Evolutionary conservation across 345 rosid genomes (phyloP).

Genomic region (Melaleuca quinquenervia): DNA sequence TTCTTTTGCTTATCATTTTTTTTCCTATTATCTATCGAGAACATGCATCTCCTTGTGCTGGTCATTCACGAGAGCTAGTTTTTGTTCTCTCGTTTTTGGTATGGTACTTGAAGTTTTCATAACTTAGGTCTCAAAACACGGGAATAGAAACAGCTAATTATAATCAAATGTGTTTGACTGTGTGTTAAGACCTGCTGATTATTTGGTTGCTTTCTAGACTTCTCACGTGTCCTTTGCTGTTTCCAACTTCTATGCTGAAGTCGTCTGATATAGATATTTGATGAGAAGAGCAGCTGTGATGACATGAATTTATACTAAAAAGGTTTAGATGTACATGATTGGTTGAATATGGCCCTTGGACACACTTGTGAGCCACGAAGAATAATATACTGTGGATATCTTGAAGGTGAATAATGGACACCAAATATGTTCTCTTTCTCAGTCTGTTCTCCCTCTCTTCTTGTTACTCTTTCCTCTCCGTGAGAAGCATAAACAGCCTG

Average conservation of each 20-base stretch:
- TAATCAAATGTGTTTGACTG: background rate
- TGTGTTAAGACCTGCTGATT: background rate
- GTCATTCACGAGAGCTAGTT: background rate
- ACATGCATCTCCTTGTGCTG: background rate
- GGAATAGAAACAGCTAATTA: background rate
- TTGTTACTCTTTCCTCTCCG: background rate
- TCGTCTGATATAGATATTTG: background rate
- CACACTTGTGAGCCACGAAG: background rate
- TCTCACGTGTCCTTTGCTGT: background rate
- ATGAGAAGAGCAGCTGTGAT: background rate
- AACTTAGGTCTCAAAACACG: background rate
- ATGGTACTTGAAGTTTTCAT: background rate
- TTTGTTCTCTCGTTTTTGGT: background rate
- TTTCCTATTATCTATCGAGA: background rate
- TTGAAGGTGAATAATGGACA: background rate
- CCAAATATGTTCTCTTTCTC: background rate
- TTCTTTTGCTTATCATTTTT: background rate
- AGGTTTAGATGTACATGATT: background rate
- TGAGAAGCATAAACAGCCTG: background rate
- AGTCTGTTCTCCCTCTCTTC: background rate
- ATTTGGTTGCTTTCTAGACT: background rate
- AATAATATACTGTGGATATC: background rate
- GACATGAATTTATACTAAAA: background rate
- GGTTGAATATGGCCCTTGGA: background rate
- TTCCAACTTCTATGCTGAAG: background rate